Base-by-base conservation (phyloP, 352 stramenopile genomes). In the Globisporangium cylindrosporum region DNA sequence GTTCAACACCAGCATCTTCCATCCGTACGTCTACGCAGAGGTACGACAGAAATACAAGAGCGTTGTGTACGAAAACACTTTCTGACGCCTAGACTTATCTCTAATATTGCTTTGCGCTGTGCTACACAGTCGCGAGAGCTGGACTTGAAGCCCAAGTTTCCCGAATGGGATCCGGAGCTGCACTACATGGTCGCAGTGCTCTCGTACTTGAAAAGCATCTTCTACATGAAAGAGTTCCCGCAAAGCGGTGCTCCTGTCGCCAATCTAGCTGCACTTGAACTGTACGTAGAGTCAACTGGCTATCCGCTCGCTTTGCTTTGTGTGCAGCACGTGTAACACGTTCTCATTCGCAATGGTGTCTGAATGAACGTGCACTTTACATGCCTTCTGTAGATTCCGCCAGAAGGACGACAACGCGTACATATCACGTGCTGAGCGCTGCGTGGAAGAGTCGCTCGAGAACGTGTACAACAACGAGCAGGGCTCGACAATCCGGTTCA, bases 201-300 rank as follows among this genome's bases (percentile, higher is more conserved):
- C 48, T 98, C 96, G 2, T 98, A 98, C 79, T 77, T 99, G 54
- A 99, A 99, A 78, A 97, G 97, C 66, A 98, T 99, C 67, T 99
- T 99, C 84, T 99, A 98, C 82, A 93, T 97, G 76, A 98, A 98
- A 73, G 91, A 97, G 62, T 98, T 98, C 64, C 73, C 81, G 20
- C 66, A 77, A 43, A 59, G 72, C 36, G 59, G 65, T 8, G 71
- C 74, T 36, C 43, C 58, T 1, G 81, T 90, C 20, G 93, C 94
- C 12, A 98, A 99, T 69, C 67, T 77, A 4, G 81, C 86, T 4
- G 95, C 96, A 1, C 81, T 97, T 34, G 77, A 92, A 36, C 82
- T 98, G 77, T 97, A 84, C 58, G 84, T 81, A 20, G 29, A 10
- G 36, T 18, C 8, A 46, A 14, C 7, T 43, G 36, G 36, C 36